Base-by-base conservation (phyloP, 495 filamentous ascomycete species). In the Platismatia glauca region DNA sequence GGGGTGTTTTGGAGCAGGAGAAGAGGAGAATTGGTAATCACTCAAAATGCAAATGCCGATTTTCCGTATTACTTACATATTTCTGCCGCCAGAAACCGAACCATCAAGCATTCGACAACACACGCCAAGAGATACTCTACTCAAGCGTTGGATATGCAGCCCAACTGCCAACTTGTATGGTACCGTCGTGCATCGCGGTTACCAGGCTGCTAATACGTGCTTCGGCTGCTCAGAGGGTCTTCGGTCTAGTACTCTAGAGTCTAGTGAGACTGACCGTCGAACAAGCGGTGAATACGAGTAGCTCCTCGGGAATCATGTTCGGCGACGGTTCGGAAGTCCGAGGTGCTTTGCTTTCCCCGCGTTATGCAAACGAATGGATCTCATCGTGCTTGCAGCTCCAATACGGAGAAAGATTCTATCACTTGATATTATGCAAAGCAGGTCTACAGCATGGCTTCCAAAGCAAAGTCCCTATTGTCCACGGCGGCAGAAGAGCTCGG, bases 401-500 rank as follows among this genome's bases (percentile, higher is more conserved):
- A 53, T 33, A n/a, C n/a, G 29, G 4, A 29, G 7, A 9, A 52
- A 27, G 27, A 31, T 15, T 24, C 34, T 31, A 8, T 16, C 8
- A 13, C 39, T 24, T 35, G 43, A 50, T 43, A 11, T 15, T 34
- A 18, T 44, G 7, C 20, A 12, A 33, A n/a, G 7, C 18, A 9
- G 4, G 24, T 56, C n/a, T 33, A 43, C 16, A 35, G 41, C 12
- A 62, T 62, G 50, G 38, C 37, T 34, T 62, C 61, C 9, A 61
- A 37, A 48, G 34, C 53, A 43, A 58, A 7, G 15, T 37, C 50
- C 3, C 3, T 63, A 12, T 48, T 62, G 31, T 62, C 52, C 38
- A 60, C 20, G 11, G n/a, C 65, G 5, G 60, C 53, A 6, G 59
- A 63, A 53, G 73, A 75, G 60, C 63, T 78, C 24, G 77, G 77